A percentile compares a stretch with the other conserved stretches of the same genome.
Conservation (phyloP, 192 early-diverging fungal species). For the Linnemannia schmuckeri region DNA sequence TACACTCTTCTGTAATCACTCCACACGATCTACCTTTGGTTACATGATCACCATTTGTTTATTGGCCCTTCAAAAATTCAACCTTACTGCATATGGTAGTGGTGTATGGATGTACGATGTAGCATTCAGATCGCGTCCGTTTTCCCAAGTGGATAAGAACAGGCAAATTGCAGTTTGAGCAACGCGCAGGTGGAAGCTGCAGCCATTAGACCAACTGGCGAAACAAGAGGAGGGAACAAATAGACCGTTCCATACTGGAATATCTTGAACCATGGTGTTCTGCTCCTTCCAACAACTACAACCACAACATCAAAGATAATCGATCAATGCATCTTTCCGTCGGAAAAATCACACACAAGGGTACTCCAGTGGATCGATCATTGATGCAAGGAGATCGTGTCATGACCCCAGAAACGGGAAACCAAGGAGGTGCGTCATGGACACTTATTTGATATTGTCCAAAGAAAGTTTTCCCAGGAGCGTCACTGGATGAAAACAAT, state of each 20-base stretch:
- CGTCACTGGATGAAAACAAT: background rate
- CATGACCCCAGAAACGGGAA: background rate
- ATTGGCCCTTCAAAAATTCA: background rate
- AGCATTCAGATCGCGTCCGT: background rate
- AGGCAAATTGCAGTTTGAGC: background rate
- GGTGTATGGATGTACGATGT: background rate
- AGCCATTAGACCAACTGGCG: background rate
- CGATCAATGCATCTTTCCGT: background rate
- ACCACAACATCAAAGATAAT: background rate
- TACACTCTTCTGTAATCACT: background rate
- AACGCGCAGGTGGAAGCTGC: background rate
- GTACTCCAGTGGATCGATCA: background rate
- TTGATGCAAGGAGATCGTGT: background rate
- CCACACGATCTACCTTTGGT: background rate
- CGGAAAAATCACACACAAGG: background rate
- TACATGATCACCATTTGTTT: background rate
- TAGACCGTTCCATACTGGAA: background rate
- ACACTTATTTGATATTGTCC: background rate
- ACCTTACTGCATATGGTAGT: background rate
- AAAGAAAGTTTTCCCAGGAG: conserved; percentile 2
- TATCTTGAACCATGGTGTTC: background rate
- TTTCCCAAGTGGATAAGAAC: background rate
- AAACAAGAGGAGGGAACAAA: background rate
- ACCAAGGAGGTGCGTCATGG: background rate
- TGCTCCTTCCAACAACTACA: background rate